Percentiles rank a stretch among this genome's conserved stretches.
Evolutionary conservation across 495 filamentous ascomycete species (phyloP).

Genomic region (Xylaria grammica): DNA sequence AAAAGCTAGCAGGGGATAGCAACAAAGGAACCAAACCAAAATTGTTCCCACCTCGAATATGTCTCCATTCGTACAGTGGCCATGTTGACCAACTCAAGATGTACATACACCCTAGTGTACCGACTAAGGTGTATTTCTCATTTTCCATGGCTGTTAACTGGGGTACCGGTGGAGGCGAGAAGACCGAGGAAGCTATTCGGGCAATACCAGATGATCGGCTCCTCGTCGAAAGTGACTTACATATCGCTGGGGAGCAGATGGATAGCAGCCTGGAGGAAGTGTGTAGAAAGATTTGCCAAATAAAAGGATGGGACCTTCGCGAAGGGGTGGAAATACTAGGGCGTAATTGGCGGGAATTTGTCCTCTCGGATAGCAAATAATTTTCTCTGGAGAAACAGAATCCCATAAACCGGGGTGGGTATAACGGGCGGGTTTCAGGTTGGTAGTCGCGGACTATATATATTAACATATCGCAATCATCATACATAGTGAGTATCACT

Average conservation of each 20-base stretch:
- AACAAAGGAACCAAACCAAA: conserved; percentile 28
- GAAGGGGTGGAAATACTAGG: conserved; percentile 72
- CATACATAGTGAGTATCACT: too few relatives aligned
- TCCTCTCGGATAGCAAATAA: conserved; percentile 65
- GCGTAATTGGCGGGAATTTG: conserved; percentile 80
- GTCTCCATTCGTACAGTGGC: conserved; percentile 92
- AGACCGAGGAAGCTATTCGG: conserved; percentile 67
- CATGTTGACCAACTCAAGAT: conserved; percentile 75
- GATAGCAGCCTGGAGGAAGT: conserved; percentile 78
- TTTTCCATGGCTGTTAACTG: conserved; percentile 89
- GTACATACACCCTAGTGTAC: conserved; percentile 75
- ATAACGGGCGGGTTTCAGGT: not conserved
- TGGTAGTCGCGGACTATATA: too few relatives aligned
- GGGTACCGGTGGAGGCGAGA: conserved; percentile 52
- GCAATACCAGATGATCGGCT: conserved; percentile 77
- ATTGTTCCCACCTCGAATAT: conserved; percentile 88
- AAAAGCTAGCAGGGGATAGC: conserved; percentile 4
- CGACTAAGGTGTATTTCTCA: conserved; percentile 82
- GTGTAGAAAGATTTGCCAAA: conserved; percentile 69
- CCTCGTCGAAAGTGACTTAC: conserved; percentile 89
- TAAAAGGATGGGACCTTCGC: conserved; percentile 78
- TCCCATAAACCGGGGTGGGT: not conserved
- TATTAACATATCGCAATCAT: too few relatives aligned
- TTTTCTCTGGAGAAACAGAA: not conserved
- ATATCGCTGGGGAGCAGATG: conserved; percentile 83